These are phyloP conservation scores for Beauveria australis DNA, from an alignment of 2,329 filamentous ascomycete genomes.

Conservation along the genomic window DNA sequence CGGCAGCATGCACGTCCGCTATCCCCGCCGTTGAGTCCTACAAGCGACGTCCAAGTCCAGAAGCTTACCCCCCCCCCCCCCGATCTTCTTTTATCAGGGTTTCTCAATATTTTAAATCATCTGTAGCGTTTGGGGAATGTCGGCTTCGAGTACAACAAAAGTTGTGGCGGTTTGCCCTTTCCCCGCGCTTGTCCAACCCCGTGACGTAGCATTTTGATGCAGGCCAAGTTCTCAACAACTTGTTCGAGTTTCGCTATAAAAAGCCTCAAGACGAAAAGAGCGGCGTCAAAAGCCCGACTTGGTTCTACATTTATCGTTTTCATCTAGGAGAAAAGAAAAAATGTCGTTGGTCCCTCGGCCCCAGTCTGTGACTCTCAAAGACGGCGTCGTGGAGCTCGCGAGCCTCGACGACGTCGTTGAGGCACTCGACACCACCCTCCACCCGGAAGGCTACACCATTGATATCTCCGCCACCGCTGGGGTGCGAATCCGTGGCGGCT, in stretches of 20 bases:
- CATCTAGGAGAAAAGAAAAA: conserved; percentile 13
- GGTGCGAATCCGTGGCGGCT: neutral
- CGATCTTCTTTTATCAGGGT: too few relatives aligned
- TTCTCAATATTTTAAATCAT: too few relatives aligned
- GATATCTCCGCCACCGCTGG: neutral
- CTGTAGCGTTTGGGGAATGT: neutral
- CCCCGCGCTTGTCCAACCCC: neutral
- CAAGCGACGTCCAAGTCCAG: too few relatives aligned
- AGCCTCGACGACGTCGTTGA: neutral
- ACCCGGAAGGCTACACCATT: neutral
- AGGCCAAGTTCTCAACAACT: neutral
- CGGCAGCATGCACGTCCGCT: too few relatives aligned
- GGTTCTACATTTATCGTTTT: neutral
- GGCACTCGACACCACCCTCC: conserved; percentile 1
- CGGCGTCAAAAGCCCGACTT: neutral
- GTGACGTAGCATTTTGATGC: neutral
- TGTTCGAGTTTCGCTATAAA: neutral
- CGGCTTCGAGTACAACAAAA: neutral
- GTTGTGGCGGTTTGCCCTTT: neutral
- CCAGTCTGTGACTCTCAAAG: neutral
- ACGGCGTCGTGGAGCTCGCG: conserved; percentile 22
- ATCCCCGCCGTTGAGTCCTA: too few relatives aligned
- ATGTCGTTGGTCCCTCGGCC: conserved; percentile 18
- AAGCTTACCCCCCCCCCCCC: too few relatives aligned
- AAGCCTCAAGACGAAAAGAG: neutral